Base-by-base conservation (phyloP, 441 rosid species). In the Gossypium aridum region DNA sequence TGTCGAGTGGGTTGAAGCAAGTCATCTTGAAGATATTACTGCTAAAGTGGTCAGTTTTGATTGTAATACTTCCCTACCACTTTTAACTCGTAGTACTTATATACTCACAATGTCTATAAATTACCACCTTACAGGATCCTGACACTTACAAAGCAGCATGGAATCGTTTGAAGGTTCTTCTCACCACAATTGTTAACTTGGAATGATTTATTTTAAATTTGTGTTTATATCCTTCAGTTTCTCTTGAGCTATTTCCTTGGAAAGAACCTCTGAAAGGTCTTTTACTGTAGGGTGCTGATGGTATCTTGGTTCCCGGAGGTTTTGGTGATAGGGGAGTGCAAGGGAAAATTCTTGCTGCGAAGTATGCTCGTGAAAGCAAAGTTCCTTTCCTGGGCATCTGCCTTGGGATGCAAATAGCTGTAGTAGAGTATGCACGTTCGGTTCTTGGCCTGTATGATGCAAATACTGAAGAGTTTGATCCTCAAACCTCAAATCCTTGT, bases 251-350 rank as follows among this genome's bases (percentile, higher is more conserved):
- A 2, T 37, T 59, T 72, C 14, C 57, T 25, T 10, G 2, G 8
- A 3, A 61, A 61, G 64, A 25, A 70, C 28, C 55, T 23, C 73
- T 78, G 19, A 78, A 1, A 56, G 53, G 37, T 70, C 49, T 45
- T 67, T 69, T 20, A 79, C 72, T 66, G 55, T 83, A 96, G 98
- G 97, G 86, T 77, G 90, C 98, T 47, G 90, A 94, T 88, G 98
- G 98, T 16, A 39, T 94, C 82, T 92, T 96, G 77, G 99, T 96
- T 68, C 99, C 99, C 1, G 99, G 98, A 82, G 99, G 99, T 64
- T 96, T 96, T 83, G 99, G 99, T 64, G 92, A 90, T 79, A 85
- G 99, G 75, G 99, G 99, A 28, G 98, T 96, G 70, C 82, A 89
- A 76, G 99, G 99, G 74, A 96, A 94, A 84, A 92, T 96, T 80